These are phyloP conservation scores for Herpetospermum pedunculosum DNA, from an alignment of 306 rosid genomes.

Conservation along the genomic window DNA sequence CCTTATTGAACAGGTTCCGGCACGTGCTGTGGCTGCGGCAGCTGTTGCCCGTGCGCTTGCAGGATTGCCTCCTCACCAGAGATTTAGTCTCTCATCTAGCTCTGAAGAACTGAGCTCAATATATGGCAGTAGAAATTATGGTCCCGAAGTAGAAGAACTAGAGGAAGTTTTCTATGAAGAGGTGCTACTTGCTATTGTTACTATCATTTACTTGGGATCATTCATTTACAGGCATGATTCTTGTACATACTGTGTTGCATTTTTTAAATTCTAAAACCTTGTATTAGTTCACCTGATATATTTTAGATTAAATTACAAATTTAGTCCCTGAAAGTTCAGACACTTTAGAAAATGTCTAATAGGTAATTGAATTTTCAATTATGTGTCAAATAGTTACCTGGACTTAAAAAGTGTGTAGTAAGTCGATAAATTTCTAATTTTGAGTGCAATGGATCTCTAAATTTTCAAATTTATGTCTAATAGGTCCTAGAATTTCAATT, in stretches of 20 bases:
- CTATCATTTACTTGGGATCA: conserved; percentile 8
- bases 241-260: not conserved
- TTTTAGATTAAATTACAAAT: not conserved
- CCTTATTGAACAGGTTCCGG: conserved; percentile 64
- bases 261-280: not conserved
- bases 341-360: not conserved
- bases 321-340: not conserved
- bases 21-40: conserved; percentile 93
- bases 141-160: conserved; percentile 60
- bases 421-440: too few relatives aligned
- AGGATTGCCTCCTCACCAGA: conserved; percentile 91
- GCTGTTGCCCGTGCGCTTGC: conserved; percentile 98
- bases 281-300: not conserved
- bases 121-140: conserved; percentile 59
- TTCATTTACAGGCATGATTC: not conserved
- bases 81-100: conserved; percentile 71
- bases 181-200: conserved; percentile 52
- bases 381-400: not conserved
- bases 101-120: conserved; percentile 82
- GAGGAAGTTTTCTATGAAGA: conserved; percentile 87
- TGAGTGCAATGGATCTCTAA: not conserved
- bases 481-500: not conserved
- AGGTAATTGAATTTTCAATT: not conserved
- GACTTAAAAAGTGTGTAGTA: not conserved
- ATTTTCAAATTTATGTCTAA: not conserved